A percentile compares a stretch with the other conserved stretches of the same genome.
These are phyloP conservation scores for Plasmodium cynomolgi DNA, from an alignment of 169 alveolate species.

Conservation along the genomic window DNA sequence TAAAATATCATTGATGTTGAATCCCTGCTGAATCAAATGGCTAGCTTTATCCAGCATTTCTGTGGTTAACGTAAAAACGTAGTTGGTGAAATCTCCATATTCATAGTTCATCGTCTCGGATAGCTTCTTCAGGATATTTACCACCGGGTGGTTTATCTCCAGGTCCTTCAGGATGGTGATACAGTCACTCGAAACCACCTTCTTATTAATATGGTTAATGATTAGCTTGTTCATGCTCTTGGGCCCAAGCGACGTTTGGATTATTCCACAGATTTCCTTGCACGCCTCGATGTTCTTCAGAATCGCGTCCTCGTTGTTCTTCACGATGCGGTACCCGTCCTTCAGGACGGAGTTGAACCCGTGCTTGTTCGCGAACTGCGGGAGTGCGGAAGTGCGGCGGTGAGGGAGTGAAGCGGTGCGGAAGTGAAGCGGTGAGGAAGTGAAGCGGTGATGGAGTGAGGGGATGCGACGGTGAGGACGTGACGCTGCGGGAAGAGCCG, in stretches of 20 bases:
- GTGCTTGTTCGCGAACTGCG: conserved; percentile 54
- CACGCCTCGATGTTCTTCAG: conserved; percentile 95
- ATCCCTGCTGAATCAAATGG: conserved; percentile 91
- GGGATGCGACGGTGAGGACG: not conserved
- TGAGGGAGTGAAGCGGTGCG: not conserved
- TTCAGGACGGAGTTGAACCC: conserved; percentile 53
- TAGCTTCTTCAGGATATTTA: conserved; percentile 97
- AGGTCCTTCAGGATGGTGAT: conserved; percentile 96
- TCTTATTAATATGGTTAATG: conserved; percentile 97
- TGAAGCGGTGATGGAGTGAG: not conserved
- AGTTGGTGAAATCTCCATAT: conserved; percentile 98
- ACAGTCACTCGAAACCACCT: conserved; percentile 97
- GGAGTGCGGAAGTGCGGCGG: not conserved
- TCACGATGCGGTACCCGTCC: conserved; percentile 67
- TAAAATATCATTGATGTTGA: conserved; percentile 96
- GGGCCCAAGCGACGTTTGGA: conserved; percentile 97
- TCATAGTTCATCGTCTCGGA: conserved; percentile 97
- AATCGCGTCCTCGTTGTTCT: conserved; percentile 60
- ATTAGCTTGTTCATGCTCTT: conserved; percentile 98
- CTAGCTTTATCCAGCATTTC: conserved; percentile 94
- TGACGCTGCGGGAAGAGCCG: not conserved
- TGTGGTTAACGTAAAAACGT: conserved; percentile 97
- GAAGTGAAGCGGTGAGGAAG: not conserved
- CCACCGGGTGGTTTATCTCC: conserved; percentile 99
- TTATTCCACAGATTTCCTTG: conserved; percentile 92